Base-by-base conservation (phyloP, 495 filamentous ascomycete genomes). In the Pyrenula aspistea region DNA sequence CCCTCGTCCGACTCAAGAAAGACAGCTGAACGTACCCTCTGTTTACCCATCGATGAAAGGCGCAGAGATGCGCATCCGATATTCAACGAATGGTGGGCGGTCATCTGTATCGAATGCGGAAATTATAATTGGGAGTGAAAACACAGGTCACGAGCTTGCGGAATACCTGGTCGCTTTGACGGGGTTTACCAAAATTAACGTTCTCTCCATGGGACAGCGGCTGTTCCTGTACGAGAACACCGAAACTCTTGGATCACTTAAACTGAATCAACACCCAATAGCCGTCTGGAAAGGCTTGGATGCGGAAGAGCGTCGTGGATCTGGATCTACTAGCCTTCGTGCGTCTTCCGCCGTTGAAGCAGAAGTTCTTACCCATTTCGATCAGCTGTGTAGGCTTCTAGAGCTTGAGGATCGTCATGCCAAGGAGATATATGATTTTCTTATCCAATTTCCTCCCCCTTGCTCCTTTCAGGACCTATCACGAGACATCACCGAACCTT, bases 321-420 rank as follows among this genome's bases (percentile, higher is more conserved):
- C 31, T 15, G 31, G 31, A 42, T 42, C 31, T 42, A n/a, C n/a
- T n/a, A 42, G 31, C 15, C 63, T 12, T 51, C 64, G 4, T 57
- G 60, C 52, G 52, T 52, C 58, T 25, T 69, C 73, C 12, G 70
- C 70, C 12, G 75, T 91, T 8, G 87, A 95, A 59, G 72, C 75
- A 12, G 88, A 91, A 59, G 83, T 97, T 21, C 69, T 95, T 56
- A 81, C 84, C 56, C 88, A 95, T 68, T 95, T 96, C 65, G 81
- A 89, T 55, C 83, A 91, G 56, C 70, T 98, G 10, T 95, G 92
- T 74, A 79, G 82, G 19, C 83, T 92, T 61, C 77, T 98, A 42
- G 80, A 81, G 54, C 81, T 93, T 65, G 79, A 88, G 49, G 87
- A 89, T 57, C 77, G 75, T 49, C 69, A 93, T 15, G 83, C 86